Conservation (phyloP, 2,329 filamentous ascomycete species). For the Pyrenochaeta sp. region DNA sequence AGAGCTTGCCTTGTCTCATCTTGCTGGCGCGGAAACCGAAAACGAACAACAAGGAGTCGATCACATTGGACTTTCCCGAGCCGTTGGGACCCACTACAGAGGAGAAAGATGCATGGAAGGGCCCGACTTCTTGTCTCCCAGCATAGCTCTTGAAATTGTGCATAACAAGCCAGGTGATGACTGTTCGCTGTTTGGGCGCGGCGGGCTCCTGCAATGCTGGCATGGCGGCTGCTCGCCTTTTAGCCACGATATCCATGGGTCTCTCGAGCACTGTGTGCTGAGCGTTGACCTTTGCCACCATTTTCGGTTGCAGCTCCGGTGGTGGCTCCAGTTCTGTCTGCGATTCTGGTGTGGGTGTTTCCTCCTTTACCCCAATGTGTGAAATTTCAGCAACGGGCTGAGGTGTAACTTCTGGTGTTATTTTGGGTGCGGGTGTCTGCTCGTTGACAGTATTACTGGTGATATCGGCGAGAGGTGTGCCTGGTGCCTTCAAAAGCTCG, state of each 20-base stretch:
- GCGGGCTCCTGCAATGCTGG: slow-evolving; percentile 74
- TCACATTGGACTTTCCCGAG: slow-evolving; percentile 98
- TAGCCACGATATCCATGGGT: slow-evolving; percentile 93
- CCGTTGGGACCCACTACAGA: slow-evolving; percentile 98
- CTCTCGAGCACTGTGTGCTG: slow-evolving; percentile 82
- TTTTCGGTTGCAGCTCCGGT: slow-evolving; percentile 49
- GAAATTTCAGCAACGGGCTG: slow-evolving; percentile 73
- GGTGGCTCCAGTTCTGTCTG: slow-evolving; percentile 38
- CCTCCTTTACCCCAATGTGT: slow-evolving; percentile 70
- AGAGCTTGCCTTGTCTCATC: slow-evolving; percentile 99
- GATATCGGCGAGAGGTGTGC: slow-evolving; percentile 75
- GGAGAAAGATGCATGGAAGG: slow-evolving; percentile 96
- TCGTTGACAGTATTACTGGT: slow-evolving; percentile 73
- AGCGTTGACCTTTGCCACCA: slow-evolving; percentile 75
- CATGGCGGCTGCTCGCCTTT: slow-evolving; percentile 74
- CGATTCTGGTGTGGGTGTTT: slow-evolving; percentile 24
- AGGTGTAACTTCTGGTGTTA: slow-evolving; percentile 26
- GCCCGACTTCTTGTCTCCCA: slow-evolving; percentile 91
- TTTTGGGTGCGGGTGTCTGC: slow-evolving; percentile 35
- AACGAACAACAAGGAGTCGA: slow-evolving; percentile 97
- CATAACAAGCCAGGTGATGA: slow-evolving; percentile 90
- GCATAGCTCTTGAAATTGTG: slow-evolving; percentile 99
- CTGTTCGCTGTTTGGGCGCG: slow-evolving; percentile 83
- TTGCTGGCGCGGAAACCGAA: slow-evolving; percentile 99
- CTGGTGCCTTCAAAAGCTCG: slow-evolving; percentile 55